These are phyloP conservation scores for Fusarium odoratissimum DNA, from an alignment of 2,329 filamentous ascomycete genomes.

Conservation along the genomic window DNA sequence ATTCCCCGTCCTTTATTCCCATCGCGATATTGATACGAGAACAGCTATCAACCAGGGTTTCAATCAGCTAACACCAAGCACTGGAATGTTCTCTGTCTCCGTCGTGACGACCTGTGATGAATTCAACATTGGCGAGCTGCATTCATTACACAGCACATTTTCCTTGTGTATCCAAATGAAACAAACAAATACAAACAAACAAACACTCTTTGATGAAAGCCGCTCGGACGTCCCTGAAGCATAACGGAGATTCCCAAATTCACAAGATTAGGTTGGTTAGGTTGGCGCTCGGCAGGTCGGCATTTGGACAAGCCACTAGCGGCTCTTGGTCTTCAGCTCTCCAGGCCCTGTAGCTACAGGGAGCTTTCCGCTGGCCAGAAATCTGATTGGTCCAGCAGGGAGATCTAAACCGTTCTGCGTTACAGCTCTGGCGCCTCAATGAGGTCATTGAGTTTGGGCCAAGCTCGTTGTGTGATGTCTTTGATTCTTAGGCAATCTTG, in stretches of 20 bases:
- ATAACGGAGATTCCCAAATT: not conserved
- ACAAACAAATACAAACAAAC: not conserved
- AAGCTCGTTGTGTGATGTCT: conserved; percentile 35
- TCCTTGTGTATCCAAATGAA: not conserved
- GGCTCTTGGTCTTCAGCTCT: conserved; percentile 37
- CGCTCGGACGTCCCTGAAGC: not conserved
- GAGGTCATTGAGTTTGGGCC: conserved; percentile 30
- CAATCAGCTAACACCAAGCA: not conserved
- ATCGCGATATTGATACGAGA: not conserved
- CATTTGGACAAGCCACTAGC: conserved; percentile 33
- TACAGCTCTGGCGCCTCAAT: conserved; percentile 30
- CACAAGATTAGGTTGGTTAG: conserved; percentile 11
- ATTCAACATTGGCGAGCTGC: conserved; percentile 27
- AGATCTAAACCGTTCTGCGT: conserved; percentile 18
- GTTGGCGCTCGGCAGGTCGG: conserved; percentile 28
- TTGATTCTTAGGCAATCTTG: conserved; percentile 33
- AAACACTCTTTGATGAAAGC: not conserved
- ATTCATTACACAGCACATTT: conserved; percentile 4
- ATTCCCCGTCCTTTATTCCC: not conserved
- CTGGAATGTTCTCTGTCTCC: not conserved
- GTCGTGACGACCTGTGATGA: not conserved
- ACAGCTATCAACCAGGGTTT: not conserved
- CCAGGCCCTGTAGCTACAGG: conserved; percentile 10
- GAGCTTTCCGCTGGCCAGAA: rapidly evolving
- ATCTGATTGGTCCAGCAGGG: not conserved